phyloP scores from a whole-genome alignment of 345 rosid genomes.

The Odontarrhena argentea region DNA sequence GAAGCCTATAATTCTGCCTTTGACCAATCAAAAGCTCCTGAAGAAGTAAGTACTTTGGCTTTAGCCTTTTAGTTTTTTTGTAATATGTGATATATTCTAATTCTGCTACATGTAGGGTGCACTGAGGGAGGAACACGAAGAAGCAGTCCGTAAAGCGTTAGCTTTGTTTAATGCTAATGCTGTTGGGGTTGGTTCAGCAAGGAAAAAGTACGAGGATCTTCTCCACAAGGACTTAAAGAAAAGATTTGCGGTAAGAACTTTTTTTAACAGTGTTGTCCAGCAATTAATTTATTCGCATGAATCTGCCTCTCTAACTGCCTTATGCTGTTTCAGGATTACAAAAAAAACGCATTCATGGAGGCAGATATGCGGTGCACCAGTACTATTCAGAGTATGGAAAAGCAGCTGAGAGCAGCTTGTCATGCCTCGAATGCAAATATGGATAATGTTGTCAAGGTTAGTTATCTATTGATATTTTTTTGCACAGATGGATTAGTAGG shows the following conservation, averaged over 20 bases:
- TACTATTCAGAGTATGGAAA: slow-evolving; percentile 84
- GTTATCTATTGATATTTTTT: slow-evolving; percentile 6
- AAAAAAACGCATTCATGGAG: slow-evolving; percentile 78
- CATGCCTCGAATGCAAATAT: slow-evolving; percentile 78
- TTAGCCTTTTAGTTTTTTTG: slow-evolving; percentile 1
- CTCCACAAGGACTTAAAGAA: slow-evolving; percentile 81
- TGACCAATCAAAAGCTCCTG: slow-evolving; percentile 76
- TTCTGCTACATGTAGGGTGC: slow-evolving; percentile 55
- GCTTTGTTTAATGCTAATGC: slow-evolving; percentile 71
- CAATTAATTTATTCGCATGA: not conserved
- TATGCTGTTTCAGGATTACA: slow-evolving; percentile 67
- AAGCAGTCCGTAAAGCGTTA: slow-evolving; percentile 71
- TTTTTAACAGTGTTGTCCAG: not conserved
- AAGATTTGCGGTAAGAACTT: slow-evolving; percentile 72
- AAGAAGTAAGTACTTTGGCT: slow-evolving; percentile 63
- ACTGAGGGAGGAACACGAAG: slow-evolving; percentile 90
- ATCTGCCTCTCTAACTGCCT: slow-evolving; percentile 5
- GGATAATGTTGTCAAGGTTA: slow-evolving; percentile 80
- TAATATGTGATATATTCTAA: slow-evolving; percentile 38
- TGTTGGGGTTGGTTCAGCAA: slow-evolving; percentile 77
- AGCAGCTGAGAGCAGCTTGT: slow-evolving; percentile 88
- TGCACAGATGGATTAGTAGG: not conserved
- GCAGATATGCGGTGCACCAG: slow-evolving; percentile 81
- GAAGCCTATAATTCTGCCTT: slow-evolving; percentile 69
- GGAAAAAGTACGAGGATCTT: slow-evolving; percentile 84